Evolutionary conservation across 2,329 filamentous ascomycete species (phyloP).

Genomic region (Phialophora tarda): DNA sequence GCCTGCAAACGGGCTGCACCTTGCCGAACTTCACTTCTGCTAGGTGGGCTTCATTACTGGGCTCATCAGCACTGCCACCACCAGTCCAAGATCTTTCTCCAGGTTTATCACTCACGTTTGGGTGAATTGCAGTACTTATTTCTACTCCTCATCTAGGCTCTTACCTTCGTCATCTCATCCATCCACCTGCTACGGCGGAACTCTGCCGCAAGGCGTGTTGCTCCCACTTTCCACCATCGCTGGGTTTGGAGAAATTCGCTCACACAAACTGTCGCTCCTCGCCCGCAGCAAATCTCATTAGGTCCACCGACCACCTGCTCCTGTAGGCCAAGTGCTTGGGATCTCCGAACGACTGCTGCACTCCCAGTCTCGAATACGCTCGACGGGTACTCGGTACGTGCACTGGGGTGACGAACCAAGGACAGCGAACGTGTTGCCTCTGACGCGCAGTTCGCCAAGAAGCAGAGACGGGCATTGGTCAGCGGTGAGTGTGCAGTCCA

Average conservation of each 20-base stretch:
- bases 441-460: slow-evolving; percentile 9
- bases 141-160: background rate
- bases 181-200: background rate
- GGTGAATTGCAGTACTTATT: background rate
- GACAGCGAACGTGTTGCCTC: background rate
- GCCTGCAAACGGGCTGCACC: background rate
- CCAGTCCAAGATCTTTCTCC: background rate
- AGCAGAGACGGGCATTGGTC: slow-evolving; percentile 18
- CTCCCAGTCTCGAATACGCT: background rate
- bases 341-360: background rate
- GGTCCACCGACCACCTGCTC: background rate
- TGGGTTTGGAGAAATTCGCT: background rate
- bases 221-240: background rate
- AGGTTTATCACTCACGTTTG: background rate
- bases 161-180: background rate
- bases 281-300: background rate
- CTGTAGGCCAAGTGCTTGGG: background rate
- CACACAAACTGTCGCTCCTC: background rate
- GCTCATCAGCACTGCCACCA: background rate
- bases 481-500: slow-evolving; percentile 12
- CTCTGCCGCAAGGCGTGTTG: background rate
- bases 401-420: background rate
- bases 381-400: background rate
- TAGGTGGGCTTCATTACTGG: background rate
- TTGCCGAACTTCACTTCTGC: background rate